Evolutionary conservation across 805 yeast genomes (phyloP), one percentile per base, ranked within the genome.

Genomic region (Kodamaea leandrae): DNA sequence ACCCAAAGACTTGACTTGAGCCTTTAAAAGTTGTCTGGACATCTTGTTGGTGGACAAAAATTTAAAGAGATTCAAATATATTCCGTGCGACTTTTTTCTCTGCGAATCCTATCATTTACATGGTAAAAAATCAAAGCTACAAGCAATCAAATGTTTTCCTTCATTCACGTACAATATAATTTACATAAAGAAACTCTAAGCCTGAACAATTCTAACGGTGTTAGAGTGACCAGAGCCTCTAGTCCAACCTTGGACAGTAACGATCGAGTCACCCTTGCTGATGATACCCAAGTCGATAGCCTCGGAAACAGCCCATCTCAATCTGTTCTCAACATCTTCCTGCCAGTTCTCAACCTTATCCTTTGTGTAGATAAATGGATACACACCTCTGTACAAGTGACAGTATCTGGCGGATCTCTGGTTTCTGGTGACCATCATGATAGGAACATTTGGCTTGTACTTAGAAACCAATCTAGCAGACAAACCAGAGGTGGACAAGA

Each of bases 171-270:
- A 27, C 27, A 27, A 36, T 12, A 13, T 17, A 17, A 8, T 17
- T 14, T 17, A 30, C 33, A 16, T 36, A 23, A 28, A 36, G 30
- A 10, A 15, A 7, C 16, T 14, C 20, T 73, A 83, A 64, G 88
- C 91, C 65, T 78, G 77, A 57, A 88, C 76, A 61, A 91, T 81
- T 78, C 98, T 91, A 70, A 93, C 79, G 51, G 99, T 93, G 86
- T 93, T 93, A 63, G 99, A 87, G 83, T 93, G 96, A 65, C 99
- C 99, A 54, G 88, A 78, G 74, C 98, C 98, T 68, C 91, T 86
- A 63, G 95, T 86, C 91, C 96, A 93, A 68, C 99, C 99, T 79
- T 93, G 99, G 69, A 93, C 85, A 63, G 96, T 86, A 54, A 93
- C 87, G 58, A 88, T 84, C 47, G 85, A 74, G 67, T 89, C 96